Evolutionary conservation across 306 rosid genomes (phyloP), one percentile per base, ranked within the genome.

Genomic region (Senna siamea): DNA sequence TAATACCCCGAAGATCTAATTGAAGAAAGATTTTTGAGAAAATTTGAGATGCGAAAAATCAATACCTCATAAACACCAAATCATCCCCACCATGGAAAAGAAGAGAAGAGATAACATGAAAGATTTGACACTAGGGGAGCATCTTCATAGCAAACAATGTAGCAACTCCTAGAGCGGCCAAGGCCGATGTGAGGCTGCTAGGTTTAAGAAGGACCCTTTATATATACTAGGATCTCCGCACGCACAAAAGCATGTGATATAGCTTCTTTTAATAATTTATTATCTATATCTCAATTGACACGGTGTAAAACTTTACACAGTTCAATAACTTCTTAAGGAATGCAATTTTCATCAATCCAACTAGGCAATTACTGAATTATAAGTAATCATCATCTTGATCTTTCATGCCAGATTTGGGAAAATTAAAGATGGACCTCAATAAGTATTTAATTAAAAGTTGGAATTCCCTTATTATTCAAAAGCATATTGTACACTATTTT

Each of bases 61-160:
- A 48, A 72, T 54, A 68, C 32, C 68, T 47, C 63, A 51, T 72
- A 50, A 67, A 79, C 73, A 76, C 26, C 74, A 72, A 61, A 72
- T 38, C 48, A 10, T 38, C 64, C 60, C 71, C 47, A 47, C 69
- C 40, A 18, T 17, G 51, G 40, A 74, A 67, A 46, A 11, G 40
- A 61, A 35, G 55, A 53, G 17, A 38, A 64, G 48, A 46, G 56
- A 56, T 19, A 50, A 75, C 63, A 17, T 28, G 64, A 51, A 38
- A 65, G 14, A 62, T 61, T 60, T 76, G 58, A 63, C 34, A 38
- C 57, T 47, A 53, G 44, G 22, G 26, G 66, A 35, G 76, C 74
- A 61, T 71, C 68, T 57, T 35, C 6, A 22, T 44, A 37, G 64
- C 75, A 18, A 46, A 76, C 41, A 19, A 77, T 2, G 40, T 6